A percentile compares a stretch with the other conserved stretches of the same genome.
Conservation (phyloP, 257 asterid species). For the Osmanthus fragrans region DNA sequence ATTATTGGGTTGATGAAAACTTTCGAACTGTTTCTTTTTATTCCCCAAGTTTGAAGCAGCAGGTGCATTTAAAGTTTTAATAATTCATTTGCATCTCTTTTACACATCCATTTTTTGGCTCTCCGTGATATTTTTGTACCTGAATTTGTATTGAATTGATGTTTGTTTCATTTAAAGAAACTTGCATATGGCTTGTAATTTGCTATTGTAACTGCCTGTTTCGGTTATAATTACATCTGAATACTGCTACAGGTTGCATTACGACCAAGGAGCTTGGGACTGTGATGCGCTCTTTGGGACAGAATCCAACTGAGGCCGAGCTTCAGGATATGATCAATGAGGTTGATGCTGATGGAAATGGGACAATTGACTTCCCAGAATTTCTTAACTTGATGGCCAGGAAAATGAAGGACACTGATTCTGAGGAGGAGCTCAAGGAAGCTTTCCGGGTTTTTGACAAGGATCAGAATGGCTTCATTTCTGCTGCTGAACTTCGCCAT, state of each 20-base stretch:
- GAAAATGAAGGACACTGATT: constrained; percentile 61
- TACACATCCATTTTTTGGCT: neutral
- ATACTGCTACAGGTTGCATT: constrained; percentile 46
- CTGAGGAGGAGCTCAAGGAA: constrained; percentile 67
- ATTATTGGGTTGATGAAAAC: neutral
- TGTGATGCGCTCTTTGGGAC: constrained; percentile 66
- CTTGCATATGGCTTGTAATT: neutral
- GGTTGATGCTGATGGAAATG: constrained; percentile 67
- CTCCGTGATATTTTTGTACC: neutral
- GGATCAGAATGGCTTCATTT: constrained; percentile 60
- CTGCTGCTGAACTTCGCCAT: constrained; percentile 65
- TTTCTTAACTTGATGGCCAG: constrained; percentile 67
- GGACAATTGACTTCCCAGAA: constrained; percentile 64
- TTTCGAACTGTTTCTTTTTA: neutral
- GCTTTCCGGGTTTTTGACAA: constrained; percentile 65
- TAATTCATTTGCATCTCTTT: neutral
- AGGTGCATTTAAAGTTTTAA: neutral
- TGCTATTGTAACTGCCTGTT: neutral
- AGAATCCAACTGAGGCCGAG: constrained; percentile 62
- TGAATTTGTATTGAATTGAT: neutral
- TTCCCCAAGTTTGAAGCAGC: neutral
- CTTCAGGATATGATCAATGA: constrained; percentile 65
- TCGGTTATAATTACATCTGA: constrained; percentile 2
- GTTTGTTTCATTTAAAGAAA: constrained; percentile 10
- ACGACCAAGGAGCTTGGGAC: constrained; percentile 62